Evolutionary conservation across 148 eudicot genomes (phyloP), one percentile per base, ranked within the genome.

Genomic region (Heliamphora exappendiculata): DNA sequence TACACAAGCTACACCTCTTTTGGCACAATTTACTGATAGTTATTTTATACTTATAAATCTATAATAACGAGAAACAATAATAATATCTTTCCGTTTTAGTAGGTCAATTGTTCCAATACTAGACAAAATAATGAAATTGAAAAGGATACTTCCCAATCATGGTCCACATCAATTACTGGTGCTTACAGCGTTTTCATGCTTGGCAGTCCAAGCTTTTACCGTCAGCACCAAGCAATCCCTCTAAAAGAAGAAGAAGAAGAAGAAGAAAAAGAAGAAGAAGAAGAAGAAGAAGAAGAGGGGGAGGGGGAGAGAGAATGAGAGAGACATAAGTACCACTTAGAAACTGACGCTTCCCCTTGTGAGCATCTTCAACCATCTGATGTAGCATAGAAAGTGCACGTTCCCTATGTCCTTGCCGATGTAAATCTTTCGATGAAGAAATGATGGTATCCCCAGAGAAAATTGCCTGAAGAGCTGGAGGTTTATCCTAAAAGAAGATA

Each of bases 321-420:
- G 72, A 44, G 4, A 26, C 76, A 57, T 22, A 58, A 5, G 57
- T 80, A 93, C 99, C 99, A 78, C 97, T 95, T 62, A 95, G 88
- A 89, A 95, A 95, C 81, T 95, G 99, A 24, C 97, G 86, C 83
- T 95, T 95, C 64, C 96, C 99, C 90, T 75, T 84, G 80, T 93
- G 94, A 85, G 99, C 99, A 92, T 95, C 99, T 79, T 95, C 97
- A 89, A 95, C 87, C 97, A 95, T 93, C 76, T 95, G 99, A 83
- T 89, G 96, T 63, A 95, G 78, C 94, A 95, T 84, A 65, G 86
- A 89, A 70, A 95, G 97, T 79, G 99, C 96, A 44, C 99, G 97
- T 70, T 92, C 97, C 86, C 89, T 87, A 62, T 91, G 89, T 54
- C 97, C 98, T 78, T 88, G 93, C 47, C 88, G 87, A 51, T 86